Conservation (phyloP, 2,329 filamentous ascomycete species). For the Alternaria dauci region DNA sequence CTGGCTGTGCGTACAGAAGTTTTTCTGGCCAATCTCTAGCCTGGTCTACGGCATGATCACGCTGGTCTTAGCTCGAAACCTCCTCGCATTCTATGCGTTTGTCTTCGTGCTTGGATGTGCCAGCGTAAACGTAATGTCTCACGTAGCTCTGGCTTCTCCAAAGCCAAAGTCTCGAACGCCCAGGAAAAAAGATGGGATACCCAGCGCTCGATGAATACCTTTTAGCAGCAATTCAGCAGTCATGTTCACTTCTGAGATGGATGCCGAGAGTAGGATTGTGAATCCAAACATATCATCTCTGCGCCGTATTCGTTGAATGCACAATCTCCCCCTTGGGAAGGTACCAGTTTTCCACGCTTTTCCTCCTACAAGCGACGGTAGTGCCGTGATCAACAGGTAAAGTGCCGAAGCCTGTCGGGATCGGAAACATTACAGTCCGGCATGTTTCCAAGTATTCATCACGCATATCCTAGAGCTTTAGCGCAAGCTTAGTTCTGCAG, state of each 20-base stretch:
- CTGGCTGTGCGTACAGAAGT: constrained; percentile 7
- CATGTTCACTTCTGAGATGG: not conserved
- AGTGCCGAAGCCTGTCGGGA: not conserved
- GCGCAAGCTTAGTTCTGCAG: not conserved
- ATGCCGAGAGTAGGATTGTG: not conserved
- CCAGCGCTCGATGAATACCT: not conserved
- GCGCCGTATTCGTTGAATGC: not conserved
- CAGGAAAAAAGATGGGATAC: not conserved
- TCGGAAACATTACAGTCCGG: not conserved
- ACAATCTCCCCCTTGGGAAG: not conserved
- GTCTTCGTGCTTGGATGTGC: constrained; percentile 15
- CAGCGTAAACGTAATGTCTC: constrained; percentile 6
- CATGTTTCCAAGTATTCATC: not conserved
- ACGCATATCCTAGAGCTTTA: not conserved
- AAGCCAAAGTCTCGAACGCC: not conserved
- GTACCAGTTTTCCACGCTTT: not conserved
- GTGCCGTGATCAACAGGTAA: not conserved
- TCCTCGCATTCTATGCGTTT: constrained; percentile 15
- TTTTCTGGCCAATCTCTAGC: constrained; percentile 18
- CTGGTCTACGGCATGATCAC: constrained; percentile 16
- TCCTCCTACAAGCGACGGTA: not conserved
- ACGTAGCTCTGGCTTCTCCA: not conserved
- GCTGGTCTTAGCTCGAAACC: constrained; percentile 13
- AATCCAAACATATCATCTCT: not conserved
- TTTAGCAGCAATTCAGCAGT: not conserved